Base-by-base conservation (phyloP, 1,139 yeast genomes). In the Suhomyces terraborum region DNA sequence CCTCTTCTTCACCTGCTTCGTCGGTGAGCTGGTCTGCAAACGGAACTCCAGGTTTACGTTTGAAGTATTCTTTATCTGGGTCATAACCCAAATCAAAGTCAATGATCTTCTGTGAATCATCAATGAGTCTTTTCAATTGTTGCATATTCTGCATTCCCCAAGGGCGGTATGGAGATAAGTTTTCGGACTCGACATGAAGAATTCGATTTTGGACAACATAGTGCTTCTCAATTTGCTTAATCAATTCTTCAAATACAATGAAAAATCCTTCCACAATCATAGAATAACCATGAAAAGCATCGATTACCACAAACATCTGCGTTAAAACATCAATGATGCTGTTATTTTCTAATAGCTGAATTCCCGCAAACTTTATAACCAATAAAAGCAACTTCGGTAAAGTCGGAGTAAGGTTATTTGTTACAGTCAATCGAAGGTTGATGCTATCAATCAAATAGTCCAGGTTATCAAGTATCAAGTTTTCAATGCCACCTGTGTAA, bases 361-460 rank as follows among this genome's bases (percentile, higher is more conserved):
- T 66, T 0, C 97, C 96, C 0, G 91, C 83, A 23, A 89, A 69
- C 49, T 74, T 78, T 16, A 87, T 69, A 28, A 89, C 63, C 6
- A 88, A 81, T 40, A 84, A 69, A 22, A 89, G 65, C 2, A 88
- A 80, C 0, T 82, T 80, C 1, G 95, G 81, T 0, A 88, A 75
- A 26, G 88, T 70, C 0, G 95, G 93, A 0, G 91, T 80, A 43
- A 91, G 68, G 12, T 66, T 61, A 17, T 78, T 73, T 8, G 88
- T 80, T 4, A 85, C 77, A 20, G 87, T 79, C 40, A 93, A 66
- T 48, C 77, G 79, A 30, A 81, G 63, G 6, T 95, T 83, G 13
- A 89, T 66, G 0, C 89, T 67, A 59, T 93, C 97, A 9, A 89
- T 66, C 19, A 93, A 61, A 56, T 91, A 91, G 55, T 91, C 97